Conservation (phyloP, 495 filamentous ascomycete species). For the Penicillium maclennaniae region DNA sequence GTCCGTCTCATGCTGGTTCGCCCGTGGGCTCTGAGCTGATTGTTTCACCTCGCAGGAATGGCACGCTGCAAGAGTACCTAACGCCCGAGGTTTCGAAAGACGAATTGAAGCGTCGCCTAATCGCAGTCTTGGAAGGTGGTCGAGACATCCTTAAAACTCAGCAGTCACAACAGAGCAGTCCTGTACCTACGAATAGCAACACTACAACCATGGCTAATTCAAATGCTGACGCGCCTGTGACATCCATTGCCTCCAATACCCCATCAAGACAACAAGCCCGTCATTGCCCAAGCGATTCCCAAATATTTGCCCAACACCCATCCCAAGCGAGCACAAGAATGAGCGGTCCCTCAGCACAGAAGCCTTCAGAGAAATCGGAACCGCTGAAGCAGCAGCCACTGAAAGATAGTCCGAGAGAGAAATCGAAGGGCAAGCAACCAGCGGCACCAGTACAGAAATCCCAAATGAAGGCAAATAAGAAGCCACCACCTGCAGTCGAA, state of each 20-base stretch:
- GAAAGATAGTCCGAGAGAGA: slow-evolving; percentile 9
- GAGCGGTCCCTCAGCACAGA: slow-evolving; percentile 1
- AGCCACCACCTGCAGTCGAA: slow-evolving; percentile 1
- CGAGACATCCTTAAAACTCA: background rate
- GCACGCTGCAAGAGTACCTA: slow-evolving; percentile 62
- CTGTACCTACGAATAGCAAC: background rate
- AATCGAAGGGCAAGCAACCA: slow-evolving; percentile 3
- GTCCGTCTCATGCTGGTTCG: slow-evolving; percentile 39
- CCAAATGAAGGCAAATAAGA: slow-evolving; percentile 13
- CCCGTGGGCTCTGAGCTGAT: background rate
- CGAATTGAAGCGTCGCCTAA: slow-evolving; percentile 52
- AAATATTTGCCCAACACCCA: background rate
- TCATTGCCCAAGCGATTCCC: background rate
- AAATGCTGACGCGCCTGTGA: background rate
- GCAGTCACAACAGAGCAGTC: slow-evolving; percentile 6
- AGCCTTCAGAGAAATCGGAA: background rate
- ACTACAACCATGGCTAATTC: background rate
- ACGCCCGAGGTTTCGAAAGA: slow-evolving; percentile 53
- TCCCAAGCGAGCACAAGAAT: slow-evolving; percentile 4
- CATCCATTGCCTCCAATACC: background rate
- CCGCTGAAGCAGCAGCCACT: slow-evolving; percentile 3
- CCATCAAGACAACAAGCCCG: background rate
- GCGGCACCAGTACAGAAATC: slow-evolving; percentile 9
- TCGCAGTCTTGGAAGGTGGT: slow-evolving; percentile 29
- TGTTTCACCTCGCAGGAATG: slow-evolving; percentile 42